Base-by-base conservation (phyloP, 1,284 basidiomycete species). In the Mrakiaceae sp. region DNA sequence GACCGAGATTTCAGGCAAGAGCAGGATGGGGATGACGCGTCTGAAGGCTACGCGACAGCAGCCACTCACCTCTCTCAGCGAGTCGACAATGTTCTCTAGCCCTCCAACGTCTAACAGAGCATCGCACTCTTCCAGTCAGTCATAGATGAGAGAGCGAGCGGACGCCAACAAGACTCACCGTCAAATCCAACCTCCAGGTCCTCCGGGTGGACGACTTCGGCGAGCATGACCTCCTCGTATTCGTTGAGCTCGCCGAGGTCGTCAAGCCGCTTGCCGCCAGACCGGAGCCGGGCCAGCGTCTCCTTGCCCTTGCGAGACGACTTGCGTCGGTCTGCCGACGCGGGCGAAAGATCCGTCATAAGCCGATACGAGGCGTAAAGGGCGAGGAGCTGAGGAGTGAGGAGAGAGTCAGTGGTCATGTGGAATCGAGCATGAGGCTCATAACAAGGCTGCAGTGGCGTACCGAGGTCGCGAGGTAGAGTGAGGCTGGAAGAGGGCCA, bases 71-170 rank as follows among this genome's bases (percentile, higher is more conserved):
- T 66, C 64, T 46, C 91, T 86, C 63, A 99, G 82, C 47, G 87
- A 90, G 39, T 86, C 82, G 68, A 98, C 88, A 71, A 98, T 97
- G 49, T 86, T 80, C 61, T 99, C 96, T 42, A 99, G 82, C 5
- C 96, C 96, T n/a, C 95, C 96, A 66, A 99, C 87, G 71, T 92
- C 89, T 89, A 69, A 67, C 48, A 64, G 65, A 51, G 58, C 47
- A 50, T 50, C 42, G 47, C 12, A 66, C 46, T 53, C 16, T 5
- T 27, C 27, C 5, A 40, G 53, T 64, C 53, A 51, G 42, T 42
- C 42, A 11, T 7, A 58, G 51, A 58, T 54, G 64, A 16, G 58
- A 51, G 61, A 53, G 47, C 3, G 27, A 42, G 10, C 12, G 12
- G 47, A 9, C 12, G 7, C 10, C 39, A 14, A 27, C 50, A 9